These are phyloP conservation scores for Puya raimondii DNA, from an alignment of 176 grass and related monocot species.

Conservation along the genomic window DNA sequence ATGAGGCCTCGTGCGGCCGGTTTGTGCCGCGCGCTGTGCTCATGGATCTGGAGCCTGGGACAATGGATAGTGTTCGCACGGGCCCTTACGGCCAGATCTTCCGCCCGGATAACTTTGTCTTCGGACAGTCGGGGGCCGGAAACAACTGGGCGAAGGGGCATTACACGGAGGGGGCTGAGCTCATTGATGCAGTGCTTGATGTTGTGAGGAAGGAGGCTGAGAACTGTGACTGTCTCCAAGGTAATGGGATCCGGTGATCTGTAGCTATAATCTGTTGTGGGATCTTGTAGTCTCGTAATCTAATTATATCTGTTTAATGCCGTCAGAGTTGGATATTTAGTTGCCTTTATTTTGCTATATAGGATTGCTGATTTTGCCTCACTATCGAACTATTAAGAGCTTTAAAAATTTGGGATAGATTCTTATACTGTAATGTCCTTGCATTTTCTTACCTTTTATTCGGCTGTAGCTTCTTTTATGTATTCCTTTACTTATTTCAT, in stretches of 20 bases:
- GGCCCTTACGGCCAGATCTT: conserved; percentile 24
- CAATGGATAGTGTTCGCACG: conserved; percentile 67
- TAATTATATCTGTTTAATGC: too few relatives aligned
- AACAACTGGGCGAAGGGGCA: too few relatives aligned
- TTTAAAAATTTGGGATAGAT: neutral
- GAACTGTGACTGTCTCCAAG: conserved; percentile 77
- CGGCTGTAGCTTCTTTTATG: too few relatives aligned
- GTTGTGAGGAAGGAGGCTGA: conserved; percentile 78
- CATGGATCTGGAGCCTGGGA: conserved; percentile 79
- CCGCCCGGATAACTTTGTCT: too few relatives aligned
- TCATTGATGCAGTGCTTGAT: conserved; percentile 61
- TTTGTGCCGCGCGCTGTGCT: conserved; percentile 67
- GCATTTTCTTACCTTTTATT: neutral
- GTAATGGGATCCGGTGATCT: conserved; percentile 16
- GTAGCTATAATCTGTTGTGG: neutral
- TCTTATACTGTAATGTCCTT: neutral
- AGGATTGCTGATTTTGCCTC: too few relatives aligned
- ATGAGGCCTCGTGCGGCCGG: conserved; percentile 56
- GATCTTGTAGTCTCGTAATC: too few relatives aligned
- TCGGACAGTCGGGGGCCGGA: too few relatives aligned
- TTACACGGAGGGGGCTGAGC: conserved; percentile 43
- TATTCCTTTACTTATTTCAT: too few relatives aligned
- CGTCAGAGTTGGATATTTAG: too few relatives aligned
- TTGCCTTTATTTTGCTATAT: too few relatives aligned
- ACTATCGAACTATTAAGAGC: neutral